A percentile compares a stretch with the other conserved stretches of the same genome.
These are phyloP conservation scores for Nothophytophthora sp. DNA, from an alignment of 352 stramenopile species.

Conservation along the genomic window DNA sequence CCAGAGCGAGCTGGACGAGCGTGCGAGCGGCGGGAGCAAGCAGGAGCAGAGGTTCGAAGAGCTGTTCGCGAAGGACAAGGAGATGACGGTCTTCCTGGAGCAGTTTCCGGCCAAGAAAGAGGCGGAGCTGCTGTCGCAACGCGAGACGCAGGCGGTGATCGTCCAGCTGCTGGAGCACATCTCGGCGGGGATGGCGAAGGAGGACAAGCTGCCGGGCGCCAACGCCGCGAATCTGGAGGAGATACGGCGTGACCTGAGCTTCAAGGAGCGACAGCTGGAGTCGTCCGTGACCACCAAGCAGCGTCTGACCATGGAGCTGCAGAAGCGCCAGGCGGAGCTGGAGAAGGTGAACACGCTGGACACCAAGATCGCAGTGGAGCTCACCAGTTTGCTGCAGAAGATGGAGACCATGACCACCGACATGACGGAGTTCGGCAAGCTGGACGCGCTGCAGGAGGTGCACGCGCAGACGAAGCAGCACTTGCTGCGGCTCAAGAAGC, in stretches of 20 bases:
- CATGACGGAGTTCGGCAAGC: slow-evolving; percentile 89
- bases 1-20: slow-evolving; percentile 66
- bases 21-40: slow-evolving; percentile 64
- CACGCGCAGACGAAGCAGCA: slow-evolving; percentile 83
- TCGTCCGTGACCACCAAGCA: slow-evolving; percentile 88
- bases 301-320: slow-evolving; percentile 81
- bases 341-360: slow-evolving; percentile 93
- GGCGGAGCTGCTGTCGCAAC: slow-evolving; percentile 55
- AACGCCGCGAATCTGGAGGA: slow-evolving; percentile 76
- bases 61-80: slow-evolving; percentile 88
- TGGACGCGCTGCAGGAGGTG: slow-evolving; percentile 84
- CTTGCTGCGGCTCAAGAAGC: slow-evolving; percentile 67
- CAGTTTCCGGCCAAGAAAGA: slow-evolving; percentile 77
- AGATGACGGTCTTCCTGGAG: slow-evolving; percentile 92
- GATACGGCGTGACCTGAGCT: slow-evolving; percentile 87
- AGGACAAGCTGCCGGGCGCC: slow-evolving; percentile 73
- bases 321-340: slow-evolving; percentile 88
- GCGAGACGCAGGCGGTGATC: slow-evolving; percentile 74
- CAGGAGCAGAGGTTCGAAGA: slow-evolving; percentile 87
- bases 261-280: slow-evolving; percentile 94
- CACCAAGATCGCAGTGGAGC: slow-evolving; percentile 83
- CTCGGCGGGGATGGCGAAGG: slow-evolving; percentile 57
- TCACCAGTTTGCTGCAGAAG: slow-evolving; percentile 80
- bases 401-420: slow-evolving; percentile 88
- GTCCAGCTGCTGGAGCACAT: slow-evolving; percentile 93